Conservation (phyloP, 768 basidiomycete species). For the Tulasnella calospora region DNA sequence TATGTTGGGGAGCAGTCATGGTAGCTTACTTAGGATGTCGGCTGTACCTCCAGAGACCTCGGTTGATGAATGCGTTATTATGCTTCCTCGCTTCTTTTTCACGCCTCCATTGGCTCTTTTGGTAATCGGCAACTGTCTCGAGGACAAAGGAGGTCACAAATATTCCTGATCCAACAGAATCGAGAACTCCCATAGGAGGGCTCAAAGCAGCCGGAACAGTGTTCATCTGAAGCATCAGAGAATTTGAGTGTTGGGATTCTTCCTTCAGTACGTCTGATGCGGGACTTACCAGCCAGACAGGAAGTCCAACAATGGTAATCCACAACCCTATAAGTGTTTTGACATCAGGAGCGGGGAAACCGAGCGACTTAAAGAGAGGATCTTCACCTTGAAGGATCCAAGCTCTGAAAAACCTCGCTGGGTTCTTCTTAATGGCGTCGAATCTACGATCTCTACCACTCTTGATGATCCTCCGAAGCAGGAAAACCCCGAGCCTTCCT, state of each 20-base stretch:
- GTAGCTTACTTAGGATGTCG: slow-evolving; percentile 65
- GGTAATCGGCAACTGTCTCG: slow-evolving; percentile 59
- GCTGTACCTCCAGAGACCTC: slow-evolving; percentile 61
- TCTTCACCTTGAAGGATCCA: slow-evolving; percentile 60
- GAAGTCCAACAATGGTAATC: slow-evolving; percentile 63
- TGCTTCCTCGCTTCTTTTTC: slow-evolving; percentile 59
- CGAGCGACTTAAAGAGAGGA: background rate
- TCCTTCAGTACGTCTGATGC: background rate
- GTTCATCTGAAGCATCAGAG: slow-evolving; percentile 40
- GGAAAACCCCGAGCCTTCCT: slow-evolving; percentile 54
- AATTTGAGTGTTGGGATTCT: background rate
- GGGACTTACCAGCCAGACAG: slow-evolving; percentile 51
- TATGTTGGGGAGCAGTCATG: background rate
- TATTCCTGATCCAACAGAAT: slow-evolving; percentile 53
- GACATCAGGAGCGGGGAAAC: slow-evolving; percentile 31
- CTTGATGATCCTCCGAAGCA: slow-evolving; percentile 42
- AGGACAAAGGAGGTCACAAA: slow-evolving; percentile 54
- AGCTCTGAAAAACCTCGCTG: slow-evolving; percentile 48
- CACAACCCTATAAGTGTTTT: slow-evolving; percentile 49
- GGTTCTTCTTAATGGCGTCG: slow-evolving; percentile 51
- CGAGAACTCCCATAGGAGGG: slow-evolving; percentile 49
- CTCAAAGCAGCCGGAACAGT: slow-evolving; percentile 48
- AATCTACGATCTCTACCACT: slow-evolving; percentile 63
- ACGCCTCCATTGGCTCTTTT: slow-evolving; percentile 60
- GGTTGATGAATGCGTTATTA: slow-evolving; percentile 63